Conservation (phyloP, 768 basidiomycete genomes). For the Leccinum imitatum region DNA sequence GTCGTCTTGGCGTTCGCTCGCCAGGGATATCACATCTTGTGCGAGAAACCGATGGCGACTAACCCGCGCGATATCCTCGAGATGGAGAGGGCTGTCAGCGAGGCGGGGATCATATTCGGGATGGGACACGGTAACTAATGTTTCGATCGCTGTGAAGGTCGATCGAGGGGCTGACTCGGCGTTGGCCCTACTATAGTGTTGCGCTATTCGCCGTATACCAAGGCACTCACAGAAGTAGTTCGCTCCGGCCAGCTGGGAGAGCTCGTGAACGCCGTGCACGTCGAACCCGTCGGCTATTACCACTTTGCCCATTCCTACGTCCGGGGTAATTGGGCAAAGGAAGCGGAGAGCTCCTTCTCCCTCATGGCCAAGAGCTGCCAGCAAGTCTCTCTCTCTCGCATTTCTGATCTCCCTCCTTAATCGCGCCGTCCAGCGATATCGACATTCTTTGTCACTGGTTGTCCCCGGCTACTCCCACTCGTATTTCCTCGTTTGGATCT, state of each 20-base stretch:
- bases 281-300: conserved; percentile 84
- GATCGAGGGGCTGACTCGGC: not conserved
- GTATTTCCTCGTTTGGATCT: conserved; percentile 85
- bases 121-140: conserved; percentile 79
- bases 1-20: conserved; percentile 71
- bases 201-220: conserved; percentile 83
- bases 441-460: conserved; percentile 82
- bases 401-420: not conserved
- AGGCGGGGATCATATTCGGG: conserved; percentile 74
- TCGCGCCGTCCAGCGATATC: conserved; percentile 59
- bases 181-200: conserved; percentile 49
- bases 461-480: conserved; percentile 57
- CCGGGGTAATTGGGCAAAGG: conserved; percentile 76
- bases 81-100: conserved; percentile 72
- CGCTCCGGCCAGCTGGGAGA: conserved; percentile 71
- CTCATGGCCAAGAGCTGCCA: conserved; percentile 92
- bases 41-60: conserved; percentile 93
- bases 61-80: conserved; percentile 65
- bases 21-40: conserved; percentile 86
- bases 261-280: conserved; percentile 78
- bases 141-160: not conserved
- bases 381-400: conserved; percentile 42
- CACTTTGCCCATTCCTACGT: conserved; percentile 93
- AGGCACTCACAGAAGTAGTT: conserved; percentile 66
- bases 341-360: conserved; percentile 70